Base-by-base conservation (phyloP, 768 basidiomycete genomes). In the Tubosaeta sp. region DNA sequence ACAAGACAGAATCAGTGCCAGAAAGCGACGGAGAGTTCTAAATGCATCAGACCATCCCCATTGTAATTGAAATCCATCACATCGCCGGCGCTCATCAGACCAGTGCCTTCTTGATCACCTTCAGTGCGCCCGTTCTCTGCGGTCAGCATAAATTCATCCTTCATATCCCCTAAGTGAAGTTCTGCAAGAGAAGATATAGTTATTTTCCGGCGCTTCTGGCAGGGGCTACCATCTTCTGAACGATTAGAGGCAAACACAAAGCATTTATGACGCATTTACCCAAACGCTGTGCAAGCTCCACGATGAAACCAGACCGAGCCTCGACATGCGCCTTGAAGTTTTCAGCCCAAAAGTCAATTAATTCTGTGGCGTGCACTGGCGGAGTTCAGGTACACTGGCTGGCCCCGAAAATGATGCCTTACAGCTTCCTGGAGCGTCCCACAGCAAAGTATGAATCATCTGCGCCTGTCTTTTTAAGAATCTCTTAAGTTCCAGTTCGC, bases 271-370 rank as follows among this genome's bases (percentile, higher is more conserved):
- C 10, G 55, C 40, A 35, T 9, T 54, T 62, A 59, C 63, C 61
- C 16, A 16, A 39, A 18, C 21, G 5, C 30, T 47, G 51, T 36
- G 48, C 7, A 8, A 41, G 43, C 13, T 47, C 55, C 25, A 48
- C 16, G 14, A 45, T 39, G 45, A 58, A 55, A 22, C 44, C 76
- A 1, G 78, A 76, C 46, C 80, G 78, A 21, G 85, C 77, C 61
- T 86, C 80, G 3, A 89, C 77, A 59, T 86, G 86, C 1, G 83
- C 72, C 59, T 79, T 86, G 68, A 87, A 83, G 58, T 79, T 84
- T 49, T 81, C 76, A 51, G 79, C 71, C 90, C 90, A 92, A 59
- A 91, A 89, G 49, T 84, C 78, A 0, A 80, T 73, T 38, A 92
- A 66, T n/a, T 75, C 76, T 44, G 79, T 78, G 1, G 85, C 85